Evolutionary conservation across 306 rosid genomes (phyloP), one percentile per base, ranked within the genome.

Genomic region (Dalbergia cultrata): DNA sequence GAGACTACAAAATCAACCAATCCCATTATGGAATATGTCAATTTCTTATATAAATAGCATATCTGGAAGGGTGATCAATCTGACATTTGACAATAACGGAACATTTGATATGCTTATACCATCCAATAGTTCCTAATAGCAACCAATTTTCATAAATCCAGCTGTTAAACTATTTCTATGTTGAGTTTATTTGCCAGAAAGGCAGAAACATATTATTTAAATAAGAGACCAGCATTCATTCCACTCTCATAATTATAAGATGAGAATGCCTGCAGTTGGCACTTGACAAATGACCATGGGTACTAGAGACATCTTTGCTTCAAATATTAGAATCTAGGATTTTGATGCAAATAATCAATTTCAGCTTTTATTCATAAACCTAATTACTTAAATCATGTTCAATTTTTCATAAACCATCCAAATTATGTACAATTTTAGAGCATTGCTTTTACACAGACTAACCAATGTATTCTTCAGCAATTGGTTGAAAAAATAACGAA

Each of bases 1-100:
- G 71, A 50, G 71, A 63, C 58, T 66, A 77, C 59, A 77, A 43
- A 31, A 82, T 77, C 76, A 65, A 58, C 47, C 66, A 61, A 70
- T 59, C 78, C 74, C 34, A 49, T 37, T 6, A 13, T 50, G 78
- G 61, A 22, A 68, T 52, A 76, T 60, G 47, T 16, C 52, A 9
- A 21, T 75, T 21, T 18, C 72, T 77, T 6, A 35, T 63, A 49
- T 35, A 17, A 33, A 49, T 12, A 57, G 49, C 72, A 81, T 39
- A 75, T 39, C 26, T 60, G 60, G 52, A 52, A 16, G 54, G 53
- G 19, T 19, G 39, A 76, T 18, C 14, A 17, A 69, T 13, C 35
- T 41, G 57, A 60, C 33, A 52, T 13, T 49, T 41, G 57, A 60
- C 33, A 52, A 58, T 21, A 74, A 22, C 50, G 60, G 60, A 76